Conservation (phyloP, 1,284 basidiomycete genomes). For the Pseudozyma thailandica region DNA sequence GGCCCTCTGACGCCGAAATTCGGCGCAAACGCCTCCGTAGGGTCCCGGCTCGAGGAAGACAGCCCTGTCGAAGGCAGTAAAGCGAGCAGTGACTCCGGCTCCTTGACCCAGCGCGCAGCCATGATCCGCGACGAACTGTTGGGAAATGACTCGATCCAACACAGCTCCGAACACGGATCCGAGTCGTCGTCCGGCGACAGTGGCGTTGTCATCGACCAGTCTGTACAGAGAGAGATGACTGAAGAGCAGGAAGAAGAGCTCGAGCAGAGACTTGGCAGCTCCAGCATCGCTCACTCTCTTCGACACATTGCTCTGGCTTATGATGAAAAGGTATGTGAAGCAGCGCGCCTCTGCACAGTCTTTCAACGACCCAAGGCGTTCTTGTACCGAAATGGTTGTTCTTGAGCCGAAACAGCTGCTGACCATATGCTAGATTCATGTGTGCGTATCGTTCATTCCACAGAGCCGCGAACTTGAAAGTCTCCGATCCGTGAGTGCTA, state of each 20-base stretch:
- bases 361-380: too few relatives aligned
- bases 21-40: too few relatives aligned
- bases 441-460: background rate
- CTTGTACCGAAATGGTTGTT: too few relatives aligned
- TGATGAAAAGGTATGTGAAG: constrained; percentile 33
- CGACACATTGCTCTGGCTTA: constrained; percentile 37
- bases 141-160: constrained; percentile 12
- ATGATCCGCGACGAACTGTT: constrained; percentile 36
- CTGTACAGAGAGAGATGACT: background rate
- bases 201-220: background rate
- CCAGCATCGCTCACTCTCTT: constrained; percentile 29
- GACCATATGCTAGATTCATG: background rate
- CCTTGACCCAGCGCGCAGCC: constrained; percentile 24
- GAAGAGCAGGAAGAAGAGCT: background rate
- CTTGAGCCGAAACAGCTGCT: background rate
- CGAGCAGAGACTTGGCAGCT: constrained; percentile 17
- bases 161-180: constrained; percentile 9
- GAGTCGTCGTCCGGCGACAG: constrained; percentile 10
- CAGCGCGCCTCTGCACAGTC: background rate
- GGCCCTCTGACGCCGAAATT: background rate
- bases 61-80: background rate
- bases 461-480: constrained; percentile 42
- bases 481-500: constrained; percentile 16
- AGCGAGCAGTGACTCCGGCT: constrained; percentile 21
- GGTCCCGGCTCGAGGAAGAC: background rate